Evolutionary conservation across 495 filamentous ascomycete species (phyloP), one percentile per base, ranked within the genome.

Genomic region (Penicillium cosmopolitanum): DNA sequence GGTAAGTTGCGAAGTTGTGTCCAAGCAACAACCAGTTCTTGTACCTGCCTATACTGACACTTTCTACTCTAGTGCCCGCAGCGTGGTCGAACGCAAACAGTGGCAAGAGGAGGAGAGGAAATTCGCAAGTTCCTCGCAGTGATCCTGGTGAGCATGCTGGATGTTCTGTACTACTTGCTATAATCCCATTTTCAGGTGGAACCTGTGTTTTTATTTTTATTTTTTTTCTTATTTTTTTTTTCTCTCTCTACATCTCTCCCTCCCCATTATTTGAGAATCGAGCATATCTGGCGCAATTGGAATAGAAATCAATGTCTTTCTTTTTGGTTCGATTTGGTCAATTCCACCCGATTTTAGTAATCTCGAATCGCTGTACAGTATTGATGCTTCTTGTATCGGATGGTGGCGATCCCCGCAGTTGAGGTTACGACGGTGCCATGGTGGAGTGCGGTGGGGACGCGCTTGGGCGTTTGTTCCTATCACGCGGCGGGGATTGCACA

Each of bases 101-200:
- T 81, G 77, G 77, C 71, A 80, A 55, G 71, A 81, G 18, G 73
- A 78, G 31, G 78, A 81, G 56, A 71, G 74, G 65, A 40, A 70
- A 47, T 81, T 79, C 56, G 65, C 74, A 42, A 73, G 76, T 18
- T 65, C 71, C 9, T 63, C 59, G 19, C 58, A 43, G 18, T 67
- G 56, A 57, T 56, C 47, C 43, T 66, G 11, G 5, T 48, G 21
- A 23, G 56, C 48, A 33, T 31, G 18, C 51, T 35, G 64, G 23
- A 19, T 36, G 10, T 19, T 10, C 60, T 50, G 33, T 18, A 34
- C 58, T 54, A 34, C 58, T 54, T 58, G 47, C n/a, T 60, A 56
- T 64, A 44, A 44, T 19, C n/a, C 16, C 16, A 18, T 8, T 5
- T 44, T 10, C 15, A 44, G 7, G 42, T 7, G 42, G n/a, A 16